Evolutionary conservation across 306 rosid species (phyloP), one percentile per base, ranked within the genome.

Genomic region (Trichosanthes cucumerina): DNA sequence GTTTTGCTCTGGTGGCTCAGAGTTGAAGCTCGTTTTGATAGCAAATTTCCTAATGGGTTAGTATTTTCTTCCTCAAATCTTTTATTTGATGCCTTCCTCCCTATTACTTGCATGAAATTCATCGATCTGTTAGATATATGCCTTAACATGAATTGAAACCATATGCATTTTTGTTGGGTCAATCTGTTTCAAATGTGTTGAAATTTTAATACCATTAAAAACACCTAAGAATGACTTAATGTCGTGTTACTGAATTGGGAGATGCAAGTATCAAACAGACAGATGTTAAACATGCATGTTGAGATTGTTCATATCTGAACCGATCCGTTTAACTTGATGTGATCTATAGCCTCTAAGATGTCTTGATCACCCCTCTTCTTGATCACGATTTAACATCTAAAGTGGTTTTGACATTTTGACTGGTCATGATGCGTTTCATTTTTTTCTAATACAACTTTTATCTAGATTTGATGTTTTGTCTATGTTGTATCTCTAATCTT

Each of bases 1-100:
- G 90, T 91, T 81, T 84, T 96, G 85, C 88, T 96, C 36, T 96
- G 98, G 98, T 96, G 98, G 99, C 83, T 96, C 54, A 93, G 99
- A 15, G 99, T 93, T 83, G 98, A 96, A 91, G 99, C 98, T 77
- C 99, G 99, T 59, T 86, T 90, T 3, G 99, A 96, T 84, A 96
- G 99, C 90, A 96, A 91, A 86, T 96, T 96, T 76, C 99, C 99
- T 88, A 83, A 93, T 63, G 87, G 88, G 99, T 93, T 57, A 82
- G 88, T 83, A 80, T 23, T 82, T 80, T 36, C 68, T 73, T 80
- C 74, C 47, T 7, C 26, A 65, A n/a, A 50, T 47, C 66, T 57
- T 5, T 54, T 54, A 14, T 75, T 66, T 39, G 16, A 23, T 50
- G 28, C 75, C 34, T 3, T 31, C 28, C 36, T 74, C 57, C 43